A percentile compares a stretch with the other conserved stretches of the same genome.
Evolutionary conservation across 108 stramenopile species (phyloP).

Genomic region (Nitzschia sp.): DNA sequence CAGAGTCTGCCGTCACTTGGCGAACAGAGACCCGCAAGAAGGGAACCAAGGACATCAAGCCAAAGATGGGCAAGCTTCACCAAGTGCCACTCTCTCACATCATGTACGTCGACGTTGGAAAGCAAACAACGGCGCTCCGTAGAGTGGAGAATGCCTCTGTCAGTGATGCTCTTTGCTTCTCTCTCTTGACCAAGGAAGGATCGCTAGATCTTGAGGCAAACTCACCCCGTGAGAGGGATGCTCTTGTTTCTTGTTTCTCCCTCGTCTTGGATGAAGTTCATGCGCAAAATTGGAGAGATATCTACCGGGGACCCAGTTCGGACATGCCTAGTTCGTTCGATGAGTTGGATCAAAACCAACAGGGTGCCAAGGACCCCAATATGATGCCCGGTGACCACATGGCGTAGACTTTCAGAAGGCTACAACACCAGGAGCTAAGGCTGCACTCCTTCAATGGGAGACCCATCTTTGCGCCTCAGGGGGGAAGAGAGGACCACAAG

Average conservation of each 20-base stretch:
- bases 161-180: conserved; percentile 73
- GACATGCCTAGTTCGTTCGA: conserved; percentile 88
- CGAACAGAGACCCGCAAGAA: conserved; percentile 80
- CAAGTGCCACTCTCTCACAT: conserved; percentile 82
- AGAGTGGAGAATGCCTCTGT: conserved; percentile 81
- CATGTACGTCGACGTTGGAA: conserved; percentile 88
- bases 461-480: not conserved
- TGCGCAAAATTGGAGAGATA: conserved; percentile 88
- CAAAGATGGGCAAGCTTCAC: conserved; percentile 82
- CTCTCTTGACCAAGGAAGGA: conserved; percentile 83
- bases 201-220: conserved; percentile 82
- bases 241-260: conserved; percentile 76
- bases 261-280: conserved; percentile 86
- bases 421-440: conserved; percentile 2
- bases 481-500: not conserved
- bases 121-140: conserved; percentile 81
- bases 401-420: not conserved
- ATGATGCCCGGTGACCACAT: conserved; percentile 4
- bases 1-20: conserved; percentile 82
- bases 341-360: conserved; percentile 55
- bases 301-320: conserved; percentile 76
- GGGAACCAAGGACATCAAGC: conserved; percentile 40
- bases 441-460: not conserved
- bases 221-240: conserved; percentile 74
- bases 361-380: not conserved